Evolutionary conservation across 2,329 filamentous ascomycete genomes (phyloP), one percentile per base, ranked within the genome.

Genomic region (Aspergillus quadrilineatus): DNA sequence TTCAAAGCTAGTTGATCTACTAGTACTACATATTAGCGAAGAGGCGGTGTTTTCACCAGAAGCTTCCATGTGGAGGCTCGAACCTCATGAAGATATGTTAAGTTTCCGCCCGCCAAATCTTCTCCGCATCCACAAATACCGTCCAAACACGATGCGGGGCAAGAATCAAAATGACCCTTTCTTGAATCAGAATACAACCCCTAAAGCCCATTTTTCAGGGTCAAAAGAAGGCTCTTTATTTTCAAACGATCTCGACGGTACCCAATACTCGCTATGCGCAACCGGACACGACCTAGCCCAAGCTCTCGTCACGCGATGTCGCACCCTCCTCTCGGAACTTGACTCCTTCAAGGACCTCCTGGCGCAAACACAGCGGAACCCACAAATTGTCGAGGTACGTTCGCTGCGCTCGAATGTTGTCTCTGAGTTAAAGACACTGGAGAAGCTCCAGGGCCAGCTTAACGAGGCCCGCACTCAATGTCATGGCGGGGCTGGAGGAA

Each of bases 311-410:
- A 57, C 70, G 51, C 67, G 74, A 69, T 79, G 76, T 59, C 67
- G 67, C 17, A 60, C 63, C 4, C 69, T 82, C 7, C 69, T 82
- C 32, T 60, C 67, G 14, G 80, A 82, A 61, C 63, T 82, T 14
- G 73, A 77, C 46, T 62, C 73, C 30, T 78, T 81, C 58, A 74
- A 78, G 59, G 52, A 65, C 14, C 72, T 76, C 47, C 66, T 82
- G 43, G 67, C 68, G 36, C 50, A 68, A n/a, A 68, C 67, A 4
- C 69, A 73, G 41, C 76, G 75, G 34, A 76, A 77, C 55, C 77
- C 79, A 14, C 74, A 79, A 54, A 66, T 71, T 15, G 76, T 82
- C 6, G 81, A 84, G 58, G 66, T 81, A 46, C 75, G 80, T 9
- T 74, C 77, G 29, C 80, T 84, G 59, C 78, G 75, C 41, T 75